phyloP scores from a whole-genome alignment of 208 protist genomes.

The Trypanosoma theileri region DNA sequence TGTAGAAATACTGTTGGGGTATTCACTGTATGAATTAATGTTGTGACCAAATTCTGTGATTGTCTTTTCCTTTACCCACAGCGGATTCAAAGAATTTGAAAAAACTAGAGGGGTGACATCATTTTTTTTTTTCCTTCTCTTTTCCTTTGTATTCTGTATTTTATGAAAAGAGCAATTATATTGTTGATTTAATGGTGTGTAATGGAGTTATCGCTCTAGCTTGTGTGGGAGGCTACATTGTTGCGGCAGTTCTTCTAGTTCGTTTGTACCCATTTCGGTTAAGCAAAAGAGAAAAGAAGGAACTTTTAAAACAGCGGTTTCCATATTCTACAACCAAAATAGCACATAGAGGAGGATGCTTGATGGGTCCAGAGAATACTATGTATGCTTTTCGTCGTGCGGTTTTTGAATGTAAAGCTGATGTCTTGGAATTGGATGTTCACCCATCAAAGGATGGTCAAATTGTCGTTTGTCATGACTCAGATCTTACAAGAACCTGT shows the following conservation, averaged over 20 bases:
- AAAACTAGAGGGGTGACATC: not conserved
- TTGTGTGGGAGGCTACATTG: slow-evolving; percentile 26
- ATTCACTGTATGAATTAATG: too few relatives aligned
- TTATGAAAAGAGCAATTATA: not conserved
- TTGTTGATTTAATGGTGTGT: slow-evolving; percentile 4
- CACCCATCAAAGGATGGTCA: slow-evolving; percentile 61
- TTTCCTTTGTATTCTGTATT: not conserved
- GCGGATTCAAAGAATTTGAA: too few relatives aligned
- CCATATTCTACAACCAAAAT: slow-evolving; percentile 61
- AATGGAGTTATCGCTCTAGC: slow-evolving; percentile 6
- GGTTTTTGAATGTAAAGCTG: slow-evolving; percentile 33
- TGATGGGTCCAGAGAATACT: slow-evolving; percentile 82
- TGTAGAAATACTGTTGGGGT: too few relatives aligned
- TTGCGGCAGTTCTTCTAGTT: slow-evolving; percentile 4
- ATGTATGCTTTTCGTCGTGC: slow-evolving; percentile 66
- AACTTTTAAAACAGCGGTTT: slow-evolving; percentile 52
- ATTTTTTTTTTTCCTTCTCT: slow-evolving; percentile 20
- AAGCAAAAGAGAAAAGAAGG: slow-evolving; percentile 26
- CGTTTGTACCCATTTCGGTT: slow-evolving; percentile 24
- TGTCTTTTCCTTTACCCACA: too few relatives aligned
- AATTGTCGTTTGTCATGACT: slow-evolving; percentile 74
- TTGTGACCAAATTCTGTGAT: too few relatives aligned
- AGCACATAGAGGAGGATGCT: slow-evolving; percentile 70
- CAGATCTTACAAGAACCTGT: slow-evolving; percentile 41
- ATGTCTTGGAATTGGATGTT: slow-evolving; percentile 85